Base-by-base conservation (phyloP, 345 rosid species). In the Erucastrum elatum region DNA sequence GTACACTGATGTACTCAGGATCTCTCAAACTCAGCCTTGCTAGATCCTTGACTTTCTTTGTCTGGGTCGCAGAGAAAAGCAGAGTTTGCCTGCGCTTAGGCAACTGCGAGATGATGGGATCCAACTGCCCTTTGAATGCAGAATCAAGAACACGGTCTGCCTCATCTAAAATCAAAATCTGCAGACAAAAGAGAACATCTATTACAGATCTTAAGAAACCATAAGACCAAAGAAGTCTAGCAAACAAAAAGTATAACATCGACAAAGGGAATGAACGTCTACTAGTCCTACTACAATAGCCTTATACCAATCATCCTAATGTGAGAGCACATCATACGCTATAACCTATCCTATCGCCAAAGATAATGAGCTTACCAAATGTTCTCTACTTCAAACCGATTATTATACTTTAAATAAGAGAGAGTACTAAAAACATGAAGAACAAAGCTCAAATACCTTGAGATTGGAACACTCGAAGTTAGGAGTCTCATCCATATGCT, bases 401-500 rank as follows among this genome's bases (percentile, higher is more conserved):
- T n/a, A n/a, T n/a, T n/a, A n/a, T n/a, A n/a, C n/a, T n/a, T n/a
- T n/a, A n/a, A n/a, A n/a, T n/a, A n/a, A n/a, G n/a, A n/a, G n/a
- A n/a, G n/a, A n/a, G n/a, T n/a, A n/a, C 12, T 35, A 11, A 44
- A 49, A 75, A 65, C 26, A 75, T 34, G 35, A 61, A 68, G 5
- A 68, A 1, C 41, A n/a, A 61, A 15, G 17, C 27, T 49, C 6
- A 82, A 15, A 29, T 85, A 95, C 99, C 98, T 93, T 86, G 76
- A 95, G 91, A 49, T 93, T 86, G 27, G 99, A 91, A 81, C 99
- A 95, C 13, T 93, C 98, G 74, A 91, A 95, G 67, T 89, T 93
- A 31, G 92, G 94, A 31, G 99, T 95, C 93, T 93, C 97, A 6
- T 95, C 96, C 99, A 95, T 88, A 68, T 95, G 97, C 86, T 95